A percentile compares a stretch with the other conserved stretches of the same genome.
phyloP scores from a whole-genome alignment of 768 basidiomycete genomes.

The Clavulina sp. region DNA sequence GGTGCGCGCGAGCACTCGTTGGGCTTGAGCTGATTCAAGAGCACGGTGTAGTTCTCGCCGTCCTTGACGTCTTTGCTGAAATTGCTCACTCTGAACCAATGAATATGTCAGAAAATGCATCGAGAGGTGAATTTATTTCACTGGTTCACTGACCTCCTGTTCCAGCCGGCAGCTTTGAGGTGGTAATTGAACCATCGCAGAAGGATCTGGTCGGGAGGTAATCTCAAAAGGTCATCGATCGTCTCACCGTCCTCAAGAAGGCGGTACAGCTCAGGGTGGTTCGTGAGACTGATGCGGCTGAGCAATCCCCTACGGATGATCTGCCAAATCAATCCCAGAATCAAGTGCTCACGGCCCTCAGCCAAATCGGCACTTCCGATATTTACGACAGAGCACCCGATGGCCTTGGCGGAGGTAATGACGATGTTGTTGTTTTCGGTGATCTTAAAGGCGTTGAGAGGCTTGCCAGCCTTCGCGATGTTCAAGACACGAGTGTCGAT shows the following conservation, averaged over 20 bases:
- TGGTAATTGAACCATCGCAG: conserved; percentile 99
- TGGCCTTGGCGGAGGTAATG: conserved; percentile 93
- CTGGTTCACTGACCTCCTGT: conserved; percentile 39
- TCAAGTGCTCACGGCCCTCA: conserved; percentile 89
- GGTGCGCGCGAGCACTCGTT: conserved; percentile 83
- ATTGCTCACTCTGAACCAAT: conserved; percentile 63
- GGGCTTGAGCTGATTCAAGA: conserved; percentile 90
- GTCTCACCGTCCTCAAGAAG: conserved; percentile 96
- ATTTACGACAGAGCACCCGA: conserved; percentile 97
- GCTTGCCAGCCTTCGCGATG: conserved; percentile 60
- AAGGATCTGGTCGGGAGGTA: conserved; percentile 94
- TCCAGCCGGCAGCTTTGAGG: conserved; percentile 86
- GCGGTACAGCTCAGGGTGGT: conserved; percentile 91
- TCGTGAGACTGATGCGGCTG: conserved; percentile 91
- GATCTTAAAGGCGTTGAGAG: conserved; percentile 95
- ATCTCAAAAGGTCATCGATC: conserved; percentile 77
- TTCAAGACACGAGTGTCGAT: conserved; percentile 98
- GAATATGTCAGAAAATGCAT: background rate
- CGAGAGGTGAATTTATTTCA: background rate
- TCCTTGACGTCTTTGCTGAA: conserved; percentile 96
- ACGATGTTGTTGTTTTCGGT: conserved; percentile 99
- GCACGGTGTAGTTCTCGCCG: conserved; percentile 92
- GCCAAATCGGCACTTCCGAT: conserved; percentile 87
- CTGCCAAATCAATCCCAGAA: conserved; percentile 97
- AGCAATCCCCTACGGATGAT: conserved; percentile 88